Percentiles rank a stretch among this genome's conserved stretches.
phyloP scores from a whole-genome alignment of 164 flowering plant genomes.

The Nymphaea thermarum region DNA sequence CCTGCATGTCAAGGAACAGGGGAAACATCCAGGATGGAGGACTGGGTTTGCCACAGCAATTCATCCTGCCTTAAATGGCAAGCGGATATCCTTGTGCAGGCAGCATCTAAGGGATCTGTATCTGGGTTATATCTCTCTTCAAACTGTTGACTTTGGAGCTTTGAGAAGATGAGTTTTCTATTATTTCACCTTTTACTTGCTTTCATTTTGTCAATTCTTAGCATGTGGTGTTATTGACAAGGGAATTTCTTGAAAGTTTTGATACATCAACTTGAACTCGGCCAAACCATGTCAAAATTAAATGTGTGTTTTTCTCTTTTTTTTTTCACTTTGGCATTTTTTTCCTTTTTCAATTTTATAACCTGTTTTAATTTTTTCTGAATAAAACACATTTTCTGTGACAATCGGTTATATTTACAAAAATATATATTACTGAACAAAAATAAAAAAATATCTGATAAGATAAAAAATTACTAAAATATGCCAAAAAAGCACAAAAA shows the following conservation, averaged over 20 bases:
- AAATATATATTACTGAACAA: too few species aligned
- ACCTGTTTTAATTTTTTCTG: too few species aligned
- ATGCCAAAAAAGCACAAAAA: too few species aligned
- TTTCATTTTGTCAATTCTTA: not conserved
- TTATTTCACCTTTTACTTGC: not conserved
- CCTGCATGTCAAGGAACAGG: slow-evolving; percentile 73
- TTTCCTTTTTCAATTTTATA: not conserved
- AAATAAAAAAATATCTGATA: too few species aligned
- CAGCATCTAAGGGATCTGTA: slow-evolving; percentile 68
- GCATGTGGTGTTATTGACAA: not conserved
- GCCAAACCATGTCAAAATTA: too few species aligned
- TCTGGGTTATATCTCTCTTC: slow-evolving; percentile 76
- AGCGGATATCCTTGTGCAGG: slow-evolving; percentile 65
- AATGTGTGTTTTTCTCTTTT: not conserved
- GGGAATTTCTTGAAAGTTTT: too few species aligned
- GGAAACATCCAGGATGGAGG: slow-evolving; percentile 78
- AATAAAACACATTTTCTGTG: too few species aligned
- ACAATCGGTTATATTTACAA: too few species aligned
- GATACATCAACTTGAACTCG: too few species aligned
- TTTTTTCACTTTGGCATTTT: not conserved
- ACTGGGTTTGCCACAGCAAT: slow-evolving; percentile 72
- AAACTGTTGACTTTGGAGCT: slow-evolving; percentile 60
- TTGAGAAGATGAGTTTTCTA: slow-evolving; percentile 26
- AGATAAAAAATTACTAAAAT: too few species aligned
- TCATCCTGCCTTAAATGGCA: slow-evolving; percentile 69